Base-by-base conservation (phyloP, 371 early-diverging fungal species). In the Saksenaea oblongispora region DNA sequence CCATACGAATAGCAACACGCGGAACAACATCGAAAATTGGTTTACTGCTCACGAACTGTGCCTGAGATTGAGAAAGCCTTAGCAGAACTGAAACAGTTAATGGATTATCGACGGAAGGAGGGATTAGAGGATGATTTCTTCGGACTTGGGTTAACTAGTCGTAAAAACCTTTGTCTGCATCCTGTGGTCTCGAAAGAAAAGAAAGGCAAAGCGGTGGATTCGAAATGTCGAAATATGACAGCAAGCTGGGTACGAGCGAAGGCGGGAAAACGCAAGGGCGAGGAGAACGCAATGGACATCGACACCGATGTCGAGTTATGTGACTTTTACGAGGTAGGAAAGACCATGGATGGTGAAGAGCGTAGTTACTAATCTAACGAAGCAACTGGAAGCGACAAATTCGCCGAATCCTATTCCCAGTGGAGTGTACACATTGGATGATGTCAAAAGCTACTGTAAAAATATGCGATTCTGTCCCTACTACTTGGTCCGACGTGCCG, bases 21-120 rank as follows among this genome's bases (percentile, higher is more conserved):
- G 63, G 91, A 93, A 22, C 93, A 94, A 62, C 89, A 92, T 62
- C 75, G 98, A 39, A 99, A 99, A 78, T 83, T 99, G 17, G 90
- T 99, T 22, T 99, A 99, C 84, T 98, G 99, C 74, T 98, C 98
- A 36, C 95, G 99, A 70, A 97, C 98, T 0, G 98, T 99, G 15
- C 97, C 97, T 15, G 99, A 99, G 78, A 97, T 99, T 66, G 99
- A 99, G 70, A 99, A 99, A 78, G 98, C 99, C 1, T 79, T 99
- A 61, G 93, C 93, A 26, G 99, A 99, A 82, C 84, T 99, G 67
- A 92, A 96, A 70, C 87, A 95, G 15, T 75, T 99, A 65, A 91
- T 98, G 71, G 91, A 81, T 34, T 99, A 95, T 77, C 83, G 99
- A 56, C 62, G 66, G 61, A 69, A 80, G 5, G 78, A 84, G 15